A percentile compares a stretch with the other conserved stretches of the same genome.
Conservation (phyloP, 2,329 filamentous ascomycete species). For the Colletotrichum trifolii region DNA sequence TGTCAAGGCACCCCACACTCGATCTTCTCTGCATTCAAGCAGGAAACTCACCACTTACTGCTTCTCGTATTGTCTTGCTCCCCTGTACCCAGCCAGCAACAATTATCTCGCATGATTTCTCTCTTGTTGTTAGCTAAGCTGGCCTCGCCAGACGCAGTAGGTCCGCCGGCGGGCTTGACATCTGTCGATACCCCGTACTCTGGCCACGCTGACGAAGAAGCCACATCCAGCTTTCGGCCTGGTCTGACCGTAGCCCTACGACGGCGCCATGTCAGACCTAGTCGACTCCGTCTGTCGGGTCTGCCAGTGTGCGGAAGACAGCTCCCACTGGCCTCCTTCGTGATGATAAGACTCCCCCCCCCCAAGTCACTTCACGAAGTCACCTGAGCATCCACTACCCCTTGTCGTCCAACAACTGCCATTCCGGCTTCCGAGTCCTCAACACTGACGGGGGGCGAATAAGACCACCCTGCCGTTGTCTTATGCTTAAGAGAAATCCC, state of each 20-base stretch:
- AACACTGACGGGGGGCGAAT: constrained; percentile 4
- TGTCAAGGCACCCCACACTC: constrained; percentile 32
- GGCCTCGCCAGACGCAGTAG: constrained; percentile 3
- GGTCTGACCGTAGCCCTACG: constrained; percentile 21
- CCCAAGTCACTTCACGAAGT: background rate
- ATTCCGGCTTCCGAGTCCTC: constrained; percentile 34
- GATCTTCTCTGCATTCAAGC: constrained; percentile 15
- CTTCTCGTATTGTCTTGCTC: constrained; percentile 31
- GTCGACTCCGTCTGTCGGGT: background rate
- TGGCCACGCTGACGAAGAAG: constrained; percentile 23
- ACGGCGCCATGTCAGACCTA: constrained; percentile 31
- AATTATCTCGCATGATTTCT: constrained; percentile 32
- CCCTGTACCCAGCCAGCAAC: constrained; percentile 4
- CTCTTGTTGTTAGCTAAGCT: constrained; percentile 13
- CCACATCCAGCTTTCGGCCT: constrained; percentile 25
- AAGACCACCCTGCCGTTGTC: constrained; percentile 17
- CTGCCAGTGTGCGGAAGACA: too few species aligned
- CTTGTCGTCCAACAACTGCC: constrained; percentile 29
- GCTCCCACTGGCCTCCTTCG: too few species aligned
- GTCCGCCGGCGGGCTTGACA: background rate
- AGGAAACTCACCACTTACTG: constrained; percentile 14
- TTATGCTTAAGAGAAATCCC: constrained; percentile 34
- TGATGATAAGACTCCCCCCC: too few species aligned
- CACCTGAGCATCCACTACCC: constrained; percentile 3
- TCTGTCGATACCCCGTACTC: constrained; percentile 17